Evolutionary conservation across 768 basidiomycete genomes (phyloP), one percentile per base, ranked within the genome.

Genomic region (Collybia mongolica): DNA sequence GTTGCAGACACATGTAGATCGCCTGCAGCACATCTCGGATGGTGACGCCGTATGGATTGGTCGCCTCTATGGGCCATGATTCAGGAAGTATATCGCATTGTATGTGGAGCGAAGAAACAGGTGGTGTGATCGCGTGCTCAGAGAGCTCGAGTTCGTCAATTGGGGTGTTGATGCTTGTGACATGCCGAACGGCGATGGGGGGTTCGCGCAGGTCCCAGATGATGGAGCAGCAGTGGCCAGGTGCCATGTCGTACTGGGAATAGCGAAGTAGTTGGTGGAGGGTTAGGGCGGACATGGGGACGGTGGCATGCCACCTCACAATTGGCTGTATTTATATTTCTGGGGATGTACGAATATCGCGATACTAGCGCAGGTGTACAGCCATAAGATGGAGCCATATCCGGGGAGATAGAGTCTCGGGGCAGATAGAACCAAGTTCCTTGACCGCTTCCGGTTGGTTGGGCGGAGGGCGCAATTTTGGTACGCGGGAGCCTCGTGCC

Each of bases 121-220:
- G 63, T 0, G 82, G 82, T 11, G 44, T 38, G 2, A 78, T 81
- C 2, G 77, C 82, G 43, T 54, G 64, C 41, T 73, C 70, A 2
- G 61, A 53, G 40, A 81, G 67, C 15, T 75, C 64, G 36, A 66
- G 50, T 7, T 62, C 50, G 9, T 65, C 51, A 7, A 74, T 59
- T 11, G 67, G 54, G 22, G 71, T 55, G 1, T 60, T 36, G 14
- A 59, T 44, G 6, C 55, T 53, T 7, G 50, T 36, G 40, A 65
- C 57, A 23, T 65, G 62, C 19, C 65, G 60, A 20, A 65, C 66
- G 17, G 60, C 62, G 4, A 56, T 49, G 7, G 80, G 78, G n/a
- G 67, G 24, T 46, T 69, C 64, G 32, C 79, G 75, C 39, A 79
- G 39, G 58, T 84, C 81, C 82, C 82, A 84, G 14, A 72, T 51